Conservation (phyloP, 2,329 filamentous ascomycete genomes). For the Fusarium denticulatum region DNA sequence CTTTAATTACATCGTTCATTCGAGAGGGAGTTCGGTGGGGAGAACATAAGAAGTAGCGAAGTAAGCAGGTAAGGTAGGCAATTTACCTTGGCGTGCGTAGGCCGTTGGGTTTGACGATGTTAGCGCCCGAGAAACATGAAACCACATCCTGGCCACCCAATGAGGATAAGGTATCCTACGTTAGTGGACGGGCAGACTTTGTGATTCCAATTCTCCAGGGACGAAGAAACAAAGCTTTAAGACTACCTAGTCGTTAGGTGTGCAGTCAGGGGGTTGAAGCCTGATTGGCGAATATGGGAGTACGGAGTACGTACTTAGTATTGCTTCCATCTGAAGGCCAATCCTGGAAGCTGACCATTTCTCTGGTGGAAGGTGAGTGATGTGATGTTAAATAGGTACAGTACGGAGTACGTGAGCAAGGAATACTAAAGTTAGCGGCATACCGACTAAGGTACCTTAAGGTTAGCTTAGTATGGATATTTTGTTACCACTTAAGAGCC, state of each 20-base stretch:
- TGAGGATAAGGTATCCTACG: background rate
- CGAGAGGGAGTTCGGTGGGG: conserved; percentile 21
- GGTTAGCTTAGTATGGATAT: background rate
- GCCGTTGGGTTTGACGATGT: conserved; percentile 38
- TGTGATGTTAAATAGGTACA: background rate
- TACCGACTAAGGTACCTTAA: background rate
- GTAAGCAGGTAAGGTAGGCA: background rate
- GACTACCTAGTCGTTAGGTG: background rate
- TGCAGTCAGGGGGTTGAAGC: background rate
- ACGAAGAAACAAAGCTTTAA: background rate
- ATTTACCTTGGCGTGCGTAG: conserved; percentile 34
- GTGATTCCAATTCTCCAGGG: background rate
- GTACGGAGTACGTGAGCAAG: background rate
- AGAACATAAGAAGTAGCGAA: background rate
- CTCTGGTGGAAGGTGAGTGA: background rate
- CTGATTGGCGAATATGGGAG: background rate
- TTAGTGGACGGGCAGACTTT: background rate
- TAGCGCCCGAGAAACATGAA: conserved; percentile 44
- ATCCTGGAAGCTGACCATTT: background rate
- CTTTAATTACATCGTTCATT: background rate
- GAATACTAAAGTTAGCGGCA: background rate
- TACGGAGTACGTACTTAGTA: background rate
- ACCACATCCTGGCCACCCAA: conserved; percentile 26
- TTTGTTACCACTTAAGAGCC: too few species aligned
- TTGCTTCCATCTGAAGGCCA: background rate